These are phyloP conservation scores for Lavandula angustifolia DNA, from an alignment of 257 asterid genomes.

Conservation along the genomic window DNA sequence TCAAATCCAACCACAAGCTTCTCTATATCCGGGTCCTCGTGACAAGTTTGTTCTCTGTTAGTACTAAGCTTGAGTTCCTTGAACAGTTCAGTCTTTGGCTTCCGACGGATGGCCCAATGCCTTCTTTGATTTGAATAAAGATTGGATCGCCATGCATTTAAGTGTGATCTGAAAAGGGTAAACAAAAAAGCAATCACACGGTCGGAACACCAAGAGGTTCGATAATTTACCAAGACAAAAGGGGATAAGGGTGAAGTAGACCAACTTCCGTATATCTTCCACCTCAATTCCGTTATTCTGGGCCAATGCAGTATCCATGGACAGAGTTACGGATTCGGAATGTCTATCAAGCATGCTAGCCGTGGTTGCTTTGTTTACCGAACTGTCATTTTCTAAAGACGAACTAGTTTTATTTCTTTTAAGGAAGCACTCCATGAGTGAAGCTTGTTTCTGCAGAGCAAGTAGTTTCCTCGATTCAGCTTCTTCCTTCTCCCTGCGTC, in stretches of 20 bases:
- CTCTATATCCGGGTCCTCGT: conserved; percentile 52
- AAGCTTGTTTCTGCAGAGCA: conserved; percentile 83
- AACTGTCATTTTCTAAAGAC: conserved; percentile 39
- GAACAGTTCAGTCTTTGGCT: conserved; percentile 72
- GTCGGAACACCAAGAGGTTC: conserved; percentile 4
- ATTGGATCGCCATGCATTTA: conserved; percentile 54
- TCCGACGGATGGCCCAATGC: conserved; percentile 78
- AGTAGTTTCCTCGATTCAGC: conserved; percentile 61
- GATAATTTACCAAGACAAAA: conserved; percentile 18
- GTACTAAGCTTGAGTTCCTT: conserved; percentile 82
- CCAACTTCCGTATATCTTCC: conserved; percentile 68
- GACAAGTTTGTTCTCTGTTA: conserved; percentile 49
- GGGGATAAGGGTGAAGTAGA: conserved; percentile 25
- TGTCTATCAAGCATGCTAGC: conserved; percentile 36
- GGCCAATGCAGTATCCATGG: conserved; percentile 69
- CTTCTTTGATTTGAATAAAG: conserved; percentile 42
- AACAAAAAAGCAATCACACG: conserved; percentile 21
- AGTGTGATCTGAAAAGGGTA: conserved; percentile 60
- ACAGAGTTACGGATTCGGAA: conserved; percentile 50
- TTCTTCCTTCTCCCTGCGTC: conserved; percentile 87
- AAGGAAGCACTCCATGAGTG: conserved; percentile 88
- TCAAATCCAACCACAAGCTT: conserved; percentile 60
- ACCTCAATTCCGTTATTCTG: conserved; percentile 38
- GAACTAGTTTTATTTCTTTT: conserved; percentile 49
- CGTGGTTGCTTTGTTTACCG: conserved; percentile 41